phyloP scores from a whole-genome alignment of 257 asterid species.

The Forsythia viridissima region DNA sequence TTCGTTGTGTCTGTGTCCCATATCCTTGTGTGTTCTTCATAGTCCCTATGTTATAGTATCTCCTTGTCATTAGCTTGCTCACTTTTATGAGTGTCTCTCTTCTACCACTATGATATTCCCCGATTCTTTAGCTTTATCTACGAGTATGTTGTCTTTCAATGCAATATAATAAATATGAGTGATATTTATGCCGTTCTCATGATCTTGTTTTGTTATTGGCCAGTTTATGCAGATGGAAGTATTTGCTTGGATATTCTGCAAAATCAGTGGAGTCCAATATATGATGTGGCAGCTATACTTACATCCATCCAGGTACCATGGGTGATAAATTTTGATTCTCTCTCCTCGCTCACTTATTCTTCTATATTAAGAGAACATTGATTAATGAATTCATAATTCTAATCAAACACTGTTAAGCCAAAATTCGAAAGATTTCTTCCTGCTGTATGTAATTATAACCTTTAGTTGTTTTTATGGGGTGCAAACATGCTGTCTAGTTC shows the following conservation, averaged over 20 bases:
- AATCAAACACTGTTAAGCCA: not conserved
- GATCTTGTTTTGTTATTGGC: constrained; percentile 10
- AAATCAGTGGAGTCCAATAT: constrained; percentile 96
- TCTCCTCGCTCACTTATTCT: not conserved
- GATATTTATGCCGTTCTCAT: not conserved
- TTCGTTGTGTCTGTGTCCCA: no score
- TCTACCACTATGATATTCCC: not conserved
- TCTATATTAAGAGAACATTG: not conserved
- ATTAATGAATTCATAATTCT: not conserved
- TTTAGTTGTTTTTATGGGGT: not conserved
- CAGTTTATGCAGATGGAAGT: constrained; percentile 97
- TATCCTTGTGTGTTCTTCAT: no score
- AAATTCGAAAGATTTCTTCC: not conserved
- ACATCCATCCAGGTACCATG: constrained; percentile 82
- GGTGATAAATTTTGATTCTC: not conserved
- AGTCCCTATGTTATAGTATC: not conserved
- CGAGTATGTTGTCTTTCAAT: not conserved
- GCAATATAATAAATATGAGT: not conserved
- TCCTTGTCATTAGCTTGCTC: not conserved
- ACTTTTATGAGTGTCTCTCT: not conserved
- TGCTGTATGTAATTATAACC: not conserved
- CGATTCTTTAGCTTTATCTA: constrained; percentile 5
- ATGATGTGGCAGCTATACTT: constrained; percentile 92
- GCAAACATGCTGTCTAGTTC: not conserved
- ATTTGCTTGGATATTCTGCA: constrained; percentile 92